Evolutionary conservation across 192 early-diverging fungal genomes (phyloP), one percentile per base, ranked within the genome.

Genomic region (Lobosporangium transversale): DNA sequence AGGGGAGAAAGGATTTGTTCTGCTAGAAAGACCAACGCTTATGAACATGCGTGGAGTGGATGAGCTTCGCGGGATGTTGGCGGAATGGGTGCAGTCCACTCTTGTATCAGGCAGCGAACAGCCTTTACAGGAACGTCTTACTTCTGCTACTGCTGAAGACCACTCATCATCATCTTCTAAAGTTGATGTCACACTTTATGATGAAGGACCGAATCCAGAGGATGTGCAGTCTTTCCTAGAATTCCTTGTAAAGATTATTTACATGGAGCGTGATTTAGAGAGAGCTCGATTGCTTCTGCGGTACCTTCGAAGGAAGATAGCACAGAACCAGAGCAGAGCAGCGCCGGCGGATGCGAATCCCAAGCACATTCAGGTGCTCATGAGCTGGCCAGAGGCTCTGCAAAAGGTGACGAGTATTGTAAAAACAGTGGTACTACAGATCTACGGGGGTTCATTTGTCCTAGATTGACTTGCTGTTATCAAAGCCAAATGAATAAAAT

Each of bases 161-260:
- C n/a, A n/a, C n/a, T n/a, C 32, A 1, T 9, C 55, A 6, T 4
- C 30, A 14, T 24, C 48, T 24, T 6, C n/a, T 17, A 21, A 8
- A 23, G 26, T 1, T 36, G 3, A 35, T 2, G 43, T 18, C n/a
- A 62, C 21, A 2, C 5, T 67, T 30, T 59, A 56, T 48, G 73
- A 76, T 35, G 65, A 67, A 45, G 73, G 73, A 17, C 73, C 73
- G 0, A 67, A 67, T 48, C 73, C 73, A 27, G 73, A 76, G 27
- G 73, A 76, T 61, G 73, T 76, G 1, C 21, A 60, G 36, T 62
- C 63, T 27, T 76, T 76, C 36, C 50, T 40, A 6, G 73, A 67
- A 7, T 76, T 62, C 58, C 42, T 76, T 54, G 53, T 59, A 9
- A 51, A 53, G 5, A 65, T 76, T 14, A 62, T 76, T 21, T 53